Percentiles rank a stretch among this genome's conserved stretches.
phyloP scores from a whole-genome alignment of 805 yeast genomes.

The Kodamaea hsintzibuensis region DNA sequence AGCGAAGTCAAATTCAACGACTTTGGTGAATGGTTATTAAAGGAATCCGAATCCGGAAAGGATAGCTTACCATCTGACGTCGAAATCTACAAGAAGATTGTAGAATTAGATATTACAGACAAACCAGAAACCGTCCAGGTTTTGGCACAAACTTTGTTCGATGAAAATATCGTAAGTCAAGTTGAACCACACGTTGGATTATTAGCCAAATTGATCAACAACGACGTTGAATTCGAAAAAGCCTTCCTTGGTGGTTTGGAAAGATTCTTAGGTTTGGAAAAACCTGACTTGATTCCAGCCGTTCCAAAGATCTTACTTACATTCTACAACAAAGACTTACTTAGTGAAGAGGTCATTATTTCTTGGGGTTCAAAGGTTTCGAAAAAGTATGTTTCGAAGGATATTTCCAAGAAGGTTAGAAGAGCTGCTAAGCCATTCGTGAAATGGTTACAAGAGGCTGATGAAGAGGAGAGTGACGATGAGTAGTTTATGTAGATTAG shows the following conservation, averaged over 20 bases:
- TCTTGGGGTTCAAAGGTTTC: conserved; percentile 91
- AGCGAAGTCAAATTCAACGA: conserved; percentile 60
- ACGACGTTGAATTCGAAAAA: conserved; percentile 68
- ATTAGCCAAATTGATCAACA: conserved; percentile 70
- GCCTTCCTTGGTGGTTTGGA: conserved; percentile 95
- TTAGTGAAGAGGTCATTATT: conserved; percentile 77
- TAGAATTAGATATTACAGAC: conserved; percentile 69
- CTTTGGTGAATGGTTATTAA: conserved; percentile 86
- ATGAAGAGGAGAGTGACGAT: conserved; percentile 65
- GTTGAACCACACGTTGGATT: conserved; percentile 79
- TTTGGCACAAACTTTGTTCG: conserved; percentile 86
- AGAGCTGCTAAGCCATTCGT: conserved; percentile 95
- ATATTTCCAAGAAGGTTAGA: conserved; percentile 87
- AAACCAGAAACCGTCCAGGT: conserved; percentile 84
- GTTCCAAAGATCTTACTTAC: conserved; percentile 82
- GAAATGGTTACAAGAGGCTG: conserved; percentile 94
- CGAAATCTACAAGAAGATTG: conserved; percentile 88
- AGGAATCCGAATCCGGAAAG: conserved; percentile 51
- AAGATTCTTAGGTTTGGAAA: conserved; percentile 82
- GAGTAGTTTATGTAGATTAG: conserved; percentile 34
- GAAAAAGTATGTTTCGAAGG: conserved; percentile 92
- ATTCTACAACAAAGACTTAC: conserved; percentile 79
- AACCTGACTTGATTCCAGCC: conserved; percentile 62
- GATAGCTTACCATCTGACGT: conserved; percentile 75
- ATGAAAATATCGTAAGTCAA: conserved; percentile 71